Base-by-base conservation (phyloP, 2,329 filamentous ascomycete genomes). In the Aaosphaeria arxii region DNA sequence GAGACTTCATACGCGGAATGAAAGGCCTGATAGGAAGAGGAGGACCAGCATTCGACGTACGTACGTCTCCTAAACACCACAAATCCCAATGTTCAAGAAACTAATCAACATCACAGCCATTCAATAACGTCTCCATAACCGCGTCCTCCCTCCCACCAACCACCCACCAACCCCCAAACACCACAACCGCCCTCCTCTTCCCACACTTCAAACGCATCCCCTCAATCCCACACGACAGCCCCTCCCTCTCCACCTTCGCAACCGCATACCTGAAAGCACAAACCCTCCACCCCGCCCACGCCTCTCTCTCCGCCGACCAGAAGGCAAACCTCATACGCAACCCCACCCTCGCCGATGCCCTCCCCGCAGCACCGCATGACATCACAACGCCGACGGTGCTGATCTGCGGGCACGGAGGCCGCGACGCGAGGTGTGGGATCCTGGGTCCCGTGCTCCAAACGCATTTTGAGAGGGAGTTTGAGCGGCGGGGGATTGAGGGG, bases 121-220 rank as follows among this genome's bases (percentile, higher is more conserved):
- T 87, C 68, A 88, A 91, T 71, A 89, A 91, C 66, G 72, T 95
- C 48, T 81, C 90, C 29, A 75, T 92, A 47, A 83, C 89, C 24
- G 89, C 89, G 61, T 81, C 87, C 9, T 95, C 89, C 0, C 86
- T 96, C 58, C 81, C 86, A 31, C 78, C 73, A 4, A 66, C 79
- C 69, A 61, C 60, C 9, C 53, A 55, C 6, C 17, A 39, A 7
- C 49, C 64, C 17, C 80, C 80, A 0, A 90, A 87, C 1, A 9
- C 7, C 9, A 40, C 39, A n/a, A 88, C 81, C 1, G 88, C 92
- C 62, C 33, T 9, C 33, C 77, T 96, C 17, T 82, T 96, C 31
- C 91, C 91, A 2, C 85, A 83, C 66, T 96, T 96, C 77, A 86
- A 85, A 71, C 91, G 91, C 69, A 76, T 95, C 11, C 84, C 86